Evolutionary conservation across 2,329 filamentous ascomycete genomes (phyloP).

Genomic region (Bipolaris zeicola): DNA sequence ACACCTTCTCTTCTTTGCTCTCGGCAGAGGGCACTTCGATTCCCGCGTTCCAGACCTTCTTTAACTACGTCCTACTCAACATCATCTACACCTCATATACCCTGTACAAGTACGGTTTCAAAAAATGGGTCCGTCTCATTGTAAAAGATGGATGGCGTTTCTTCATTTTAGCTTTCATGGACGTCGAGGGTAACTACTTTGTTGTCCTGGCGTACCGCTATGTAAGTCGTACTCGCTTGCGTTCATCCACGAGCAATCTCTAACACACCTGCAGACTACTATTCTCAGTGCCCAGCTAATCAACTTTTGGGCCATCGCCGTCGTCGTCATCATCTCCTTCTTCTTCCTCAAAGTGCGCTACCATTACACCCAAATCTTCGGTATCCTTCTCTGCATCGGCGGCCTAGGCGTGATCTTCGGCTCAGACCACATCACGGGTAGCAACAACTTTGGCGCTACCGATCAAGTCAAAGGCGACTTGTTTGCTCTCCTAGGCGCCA

Average conservation of each 20-base stretch:
- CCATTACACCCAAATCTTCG: constrained; percentile 80
- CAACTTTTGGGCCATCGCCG: constrained; percentile 98
- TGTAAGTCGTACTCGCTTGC: constrained; percentile 19
- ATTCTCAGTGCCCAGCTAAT: constrained; percentile 92
- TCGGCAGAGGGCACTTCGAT: constrained; percentile 72
- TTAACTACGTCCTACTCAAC: constrained; percentile 88
- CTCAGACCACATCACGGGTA: constrained; percentile 81
- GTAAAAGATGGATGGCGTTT: constrained; percentile 84
- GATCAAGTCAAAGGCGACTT: constrained; percentile 88
- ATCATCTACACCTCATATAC: constrained; percentile 81
- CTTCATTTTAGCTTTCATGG: constrained; percentile 87
- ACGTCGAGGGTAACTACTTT: constrained; percentile 98
- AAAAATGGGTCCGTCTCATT: constrained; percentile 69
- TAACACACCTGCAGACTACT: constrained; percentile 66
- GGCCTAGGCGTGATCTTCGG: constrained; percentile 87
- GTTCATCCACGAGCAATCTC: background rate
- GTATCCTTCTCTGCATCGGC: constrained; percentile 88
- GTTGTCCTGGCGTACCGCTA: constrained; percentile 88
- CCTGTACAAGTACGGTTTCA: constrained; percentile 77
- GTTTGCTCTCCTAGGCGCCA: constrained; percentile 86
- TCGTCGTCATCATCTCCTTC: constrained; percentile 86
- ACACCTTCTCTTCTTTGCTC: constrained; percentile 85
- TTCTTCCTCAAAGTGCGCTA: constrained; percentile 85
- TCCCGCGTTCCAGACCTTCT: constrained; percentile 92
- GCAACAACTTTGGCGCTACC: constrained; percentile 69